Percentiles rank a stretch among this genome's conserved stretches.
phyloP scores from a whole-genome alignment of 768 basidiomycete genomes.

The Mycena sanguinolenta region DNA sequence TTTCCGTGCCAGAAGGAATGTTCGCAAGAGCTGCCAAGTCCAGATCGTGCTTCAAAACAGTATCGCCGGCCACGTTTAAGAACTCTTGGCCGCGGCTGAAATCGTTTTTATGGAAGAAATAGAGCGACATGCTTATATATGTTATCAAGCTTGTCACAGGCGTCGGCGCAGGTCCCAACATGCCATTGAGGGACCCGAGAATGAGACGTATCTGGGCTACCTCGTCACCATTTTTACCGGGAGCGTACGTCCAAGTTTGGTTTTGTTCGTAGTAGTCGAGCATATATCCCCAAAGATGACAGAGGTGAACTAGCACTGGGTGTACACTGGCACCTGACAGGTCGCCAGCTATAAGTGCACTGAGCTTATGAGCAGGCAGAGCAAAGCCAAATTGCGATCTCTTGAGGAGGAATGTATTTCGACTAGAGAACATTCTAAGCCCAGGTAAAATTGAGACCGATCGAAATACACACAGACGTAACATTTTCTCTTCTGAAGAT shows the following conservation, averaged over 20 bases:
- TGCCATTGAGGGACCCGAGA: conserved; percentile 28
- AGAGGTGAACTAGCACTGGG: conserved; percentile 33
- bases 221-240: conserved; percentile 26
- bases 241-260: conserved; percentile 26
- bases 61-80: conserved; percentile 16
- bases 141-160: conserved; percentile 18
- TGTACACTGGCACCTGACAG: conserved; percentile 28
- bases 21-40: conserved; percentile 28
- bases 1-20: not conserved
- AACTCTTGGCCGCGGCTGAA: conserved; percentile 30
- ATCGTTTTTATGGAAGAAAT: conserved; percentile 33
- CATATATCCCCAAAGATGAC: conserved; percentile 35
- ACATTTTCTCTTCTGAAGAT: conserved; percentile 23
- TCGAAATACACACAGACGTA: conserved; percentile 20
- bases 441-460: not conserved
- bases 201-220: conserved; percentile 34
- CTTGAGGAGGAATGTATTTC: conserved; percentile 29
- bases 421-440: conserved; percentile 17
- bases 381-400: conserved; percentile 26
- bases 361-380: conserved; percentile 23
- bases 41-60: conserved; percentile 25
- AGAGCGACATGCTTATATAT: conserved; percentile 28
- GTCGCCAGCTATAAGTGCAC: conserved; percentile 25
- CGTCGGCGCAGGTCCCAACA: conserved; percentile 29
- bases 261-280: conserved; percentile 28